Evolutionary conservation across 2,329 filamentous ascomycete species (phyloP).

Genomic region (Aspergillus melleus): DNA sequence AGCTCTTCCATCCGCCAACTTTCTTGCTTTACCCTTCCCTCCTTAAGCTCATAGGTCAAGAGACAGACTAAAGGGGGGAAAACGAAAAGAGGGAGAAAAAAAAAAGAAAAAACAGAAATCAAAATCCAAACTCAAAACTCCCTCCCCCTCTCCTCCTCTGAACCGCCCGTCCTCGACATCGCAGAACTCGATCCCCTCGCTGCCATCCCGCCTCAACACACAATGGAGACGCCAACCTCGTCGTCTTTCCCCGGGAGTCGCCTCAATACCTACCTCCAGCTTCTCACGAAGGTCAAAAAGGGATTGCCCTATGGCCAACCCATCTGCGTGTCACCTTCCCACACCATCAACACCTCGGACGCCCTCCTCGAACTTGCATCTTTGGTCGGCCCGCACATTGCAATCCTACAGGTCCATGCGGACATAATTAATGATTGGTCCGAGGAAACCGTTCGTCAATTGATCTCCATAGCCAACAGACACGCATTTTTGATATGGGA

Average conservation of each 20-base stretch:
- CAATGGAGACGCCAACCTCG: conserved; percentile 19
- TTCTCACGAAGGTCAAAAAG: conserved; percentile 33
- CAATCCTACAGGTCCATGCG: conserved; percentile 61
- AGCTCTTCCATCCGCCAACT: conserved; percentile 5
- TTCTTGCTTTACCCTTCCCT: conserved; percentile 5
- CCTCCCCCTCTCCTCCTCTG: neutral
- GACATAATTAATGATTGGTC: conserved; percentile 64
- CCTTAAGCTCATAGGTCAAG: conserved; percentile 3
- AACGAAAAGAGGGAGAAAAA: neutral
- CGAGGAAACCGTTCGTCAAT: conserved; percentile 51
- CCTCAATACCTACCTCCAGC: conserved; percentile 39
- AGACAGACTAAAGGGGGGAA: neutral
- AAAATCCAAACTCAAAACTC: neutral
- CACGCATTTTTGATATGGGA: conserved; percentile 45
- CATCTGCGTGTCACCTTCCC: conserved; percentile 52
- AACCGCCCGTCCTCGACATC: neutral
- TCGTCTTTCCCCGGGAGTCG: conserved; percentile 33
- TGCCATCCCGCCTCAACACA: neutral
- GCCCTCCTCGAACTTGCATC: conserved; percentile 58
- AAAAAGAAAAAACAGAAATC: neutral
- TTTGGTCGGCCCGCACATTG: conserved; percentile 61
- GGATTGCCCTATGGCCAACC: conserved; percentile 40
- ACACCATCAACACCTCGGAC: conserved; percentile 57
- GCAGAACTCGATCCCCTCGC: neutral
- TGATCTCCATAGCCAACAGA: conserved; percentile 36